Base-by-base conservation (phyloP, 345 rosid genomes). In the Eucalyptus cladocalyx region DNA sequence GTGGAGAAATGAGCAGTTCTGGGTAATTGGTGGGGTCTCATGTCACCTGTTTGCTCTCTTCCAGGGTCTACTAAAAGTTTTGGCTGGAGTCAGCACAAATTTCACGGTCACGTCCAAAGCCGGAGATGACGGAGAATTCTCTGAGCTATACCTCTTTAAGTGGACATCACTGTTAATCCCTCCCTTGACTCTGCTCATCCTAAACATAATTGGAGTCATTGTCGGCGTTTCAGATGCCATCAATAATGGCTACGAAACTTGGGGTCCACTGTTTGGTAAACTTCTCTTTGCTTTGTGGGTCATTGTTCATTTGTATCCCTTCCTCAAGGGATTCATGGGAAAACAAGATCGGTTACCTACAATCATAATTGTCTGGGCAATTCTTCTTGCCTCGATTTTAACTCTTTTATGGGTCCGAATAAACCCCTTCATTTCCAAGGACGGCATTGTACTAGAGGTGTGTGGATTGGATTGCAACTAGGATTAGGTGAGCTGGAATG, bases 1-100 rank as follows among this genome's bases (percentile, higher is more conserved):
- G 96, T 95, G 97, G 97, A 94, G 96, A 90, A 94, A 95, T 12
- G 95, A 94, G 93, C 97, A 95, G 92, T 95, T 95, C 69, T 95
- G 97, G 97, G 96, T 95, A 86, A 95, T 95, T 87, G 95, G 97
- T 9, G 97, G 96, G 49, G 94, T 88, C 48, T 95, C 97, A 23
- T 91, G 95, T 2, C 97, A 95, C 80, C 90, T 95, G 7, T 95
- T 94, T 89, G 97, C 97, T 43, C 94, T 95, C 56, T 90, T 95
- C 89, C 97, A 95, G 88, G 97, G 96, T 87, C 92, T 95, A 86
- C 96, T 95, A 13, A 95, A 95, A 92, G 97, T 95, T n/a, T 83
- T 95, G 51, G 97, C 94, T 2, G 97, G 96, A 37, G 95, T 94
- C 7, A 90, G 92, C 93, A 94, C 96, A 26, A 95, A 92, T 91